Evolutionary conservation across 106 monocot genomes (phyloP), one percentile per base, ranked within the genome.

Genomic region (Triglochin maritima): DNA sequence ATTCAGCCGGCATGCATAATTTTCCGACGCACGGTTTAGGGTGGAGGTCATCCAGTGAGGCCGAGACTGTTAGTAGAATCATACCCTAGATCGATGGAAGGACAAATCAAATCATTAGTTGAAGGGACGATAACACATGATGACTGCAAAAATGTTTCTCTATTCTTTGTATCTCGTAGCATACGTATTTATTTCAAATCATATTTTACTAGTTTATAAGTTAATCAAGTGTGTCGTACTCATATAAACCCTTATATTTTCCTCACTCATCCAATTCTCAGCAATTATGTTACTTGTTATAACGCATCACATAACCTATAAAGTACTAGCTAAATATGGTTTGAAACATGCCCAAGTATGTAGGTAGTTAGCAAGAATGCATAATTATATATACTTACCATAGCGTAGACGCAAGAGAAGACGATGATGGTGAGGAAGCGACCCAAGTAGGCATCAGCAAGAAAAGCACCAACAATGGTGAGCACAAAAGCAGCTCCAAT

Each of bases 371-470:
- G 46, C 4, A 41, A 49, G 9, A 11, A 13, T 44, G 29, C 1
- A 0, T 29, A 29, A 29, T 29, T 29, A 29, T 29, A 29, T 29
- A 29, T 29, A 69, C 55, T 11, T 62, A 84, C 83, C 42, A 70
- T 4, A 2, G 75, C 60, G 11, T 84, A 80, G 50, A 84, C 69
- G 76, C 57, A 64, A 3, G 78, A 67, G 66, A 80, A 84, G 65
- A 78, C 60, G 47, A 70, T 44, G 41, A 84, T 74, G 69, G 79
- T 84, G n/a, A 47, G 3, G 77, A 78, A 84, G 7, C 83, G 64
- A 11, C 83, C 83, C 10, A 80, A 68, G 51, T 84, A 77, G 10
- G 83, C 68, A 17, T 84, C 83, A 29, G 83, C 83, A 4, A 79
- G 55, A 50, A 79, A 84, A 5, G 83, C 83, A 0, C 83, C 83